Evolutionary conservation across 139 green algal genomes (phyloP), one percentile per base, ranked within the genome.

Genomic region (Microglena sp.): DNA sequence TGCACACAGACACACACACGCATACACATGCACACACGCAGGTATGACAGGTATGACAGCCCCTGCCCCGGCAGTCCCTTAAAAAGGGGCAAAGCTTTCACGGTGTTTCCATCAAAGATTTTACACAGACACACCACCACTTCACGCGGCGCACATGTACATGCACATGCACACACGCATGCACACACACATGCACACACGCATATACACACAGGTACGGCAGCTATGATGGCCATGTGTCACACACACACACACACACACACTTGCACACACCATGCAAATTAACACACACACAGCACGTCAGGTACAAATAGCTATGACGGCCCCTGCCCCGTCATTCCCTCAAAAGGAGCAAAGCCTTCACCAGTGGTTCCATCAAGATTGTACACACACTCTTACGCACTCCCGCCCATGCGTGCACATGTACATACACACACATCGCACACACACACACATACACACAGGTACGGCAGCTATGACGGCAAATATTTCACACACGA

Each of bases 171-270:
- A 11, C 40, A 50, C 40, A 50, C 40, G 18, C 40, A 50, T 18
- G 18, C 40, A 50, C 40, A 50, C 40, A 50, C 40, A 50, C 60
- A 28, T 26, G 18, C 45, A 55, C 60, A 58, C 18, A 18, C 60
- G 33, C 36, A 2, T 2, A 18, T 18, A 50, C 40, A n/a, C n/a
- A n/a, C n/a, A n/a, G n/a, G n/a, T n/a, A n/a, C n/a, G n/a, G n/a
- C n/a, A n/a, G n/a, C n/a, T n/a, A n/a, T n/a, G n/a, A n/a, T n/a
- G n/a, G n/a, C n/a, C n/a, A n/a, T n/a, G n/a, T n/a, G n/a, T n/a
- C n/a, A n/a, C n/a, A n/a, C n/a, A n/a, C n/a, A n/a, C n/a, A n/a
- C n/a, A 18, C 43, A 53, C 18, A 18, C 43, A 18, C 18, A 18
- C 18, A 18, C 43, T 58, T 7, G 8, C 8, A 4, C 57, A 46